Conservation (phyloP, 139 green algal species). For the Closterium sp. region DNA sequence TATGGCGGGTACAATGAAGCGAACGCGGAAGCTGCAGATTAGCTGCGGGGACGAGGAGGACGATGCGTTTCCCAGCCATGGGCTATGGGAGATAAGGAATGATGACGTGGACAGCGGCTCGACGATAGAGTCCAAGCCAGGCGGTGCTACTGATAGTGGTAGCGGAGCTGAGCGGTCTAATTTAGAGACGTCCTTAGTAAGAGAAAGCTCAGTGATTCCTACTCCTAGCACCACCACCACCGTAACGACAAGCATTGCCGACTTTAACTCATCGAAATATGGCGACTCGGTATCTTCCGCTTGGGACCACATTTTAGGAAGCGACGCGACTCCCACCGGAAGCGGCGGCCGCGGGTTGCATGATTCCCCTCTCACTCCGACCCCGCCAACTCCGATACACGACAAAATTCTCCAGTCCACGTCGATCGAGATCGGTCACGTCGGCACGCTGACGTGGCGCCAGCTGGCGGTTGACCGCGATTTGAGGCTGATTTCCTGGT, state of each 20-base stretch:
- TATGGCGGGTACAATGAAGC: not conserved
- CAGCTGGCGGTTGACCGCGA: not conserved
- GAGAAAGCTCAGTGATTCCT: not conserved
- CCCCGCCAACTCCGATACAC: not conserved
- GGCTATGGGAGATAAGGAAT: not conserved
- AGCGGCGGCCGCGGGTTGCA: not conserved
- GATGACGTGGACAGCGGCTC: not conserved
- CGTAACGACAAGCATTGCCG: not conserved
- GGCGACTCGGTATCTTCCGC: not conserved
- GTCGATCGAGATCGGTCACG: not conserved
- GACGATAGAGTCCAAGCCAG: no score
- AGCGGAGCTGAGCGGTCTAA: not conserved
- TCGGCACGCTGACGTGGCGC: not conserved
- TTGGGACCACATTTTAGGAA: not conserved
- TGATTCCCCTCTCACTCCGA: not conserved
- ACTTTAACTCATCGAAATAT: not conserved
- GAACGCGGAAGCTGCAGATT: not conserved
- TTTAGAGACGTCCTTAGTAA: not conserved
- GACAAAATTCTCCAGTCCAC: not conserved
- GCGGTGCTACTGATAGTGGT: not conserved
- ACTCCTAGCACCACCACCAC: not conserved
- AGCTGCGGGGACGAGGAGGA: not conserved
- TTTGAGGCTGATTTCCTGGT: constrained; percentile 5
- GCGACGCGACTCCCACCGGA: not conserved
- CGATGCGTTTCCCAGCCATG: not conserved